phyloP scores from a whole-genome alignment of 2,329 filamentous ascomycete species.

The Pyrenophora graminea region DNA sequence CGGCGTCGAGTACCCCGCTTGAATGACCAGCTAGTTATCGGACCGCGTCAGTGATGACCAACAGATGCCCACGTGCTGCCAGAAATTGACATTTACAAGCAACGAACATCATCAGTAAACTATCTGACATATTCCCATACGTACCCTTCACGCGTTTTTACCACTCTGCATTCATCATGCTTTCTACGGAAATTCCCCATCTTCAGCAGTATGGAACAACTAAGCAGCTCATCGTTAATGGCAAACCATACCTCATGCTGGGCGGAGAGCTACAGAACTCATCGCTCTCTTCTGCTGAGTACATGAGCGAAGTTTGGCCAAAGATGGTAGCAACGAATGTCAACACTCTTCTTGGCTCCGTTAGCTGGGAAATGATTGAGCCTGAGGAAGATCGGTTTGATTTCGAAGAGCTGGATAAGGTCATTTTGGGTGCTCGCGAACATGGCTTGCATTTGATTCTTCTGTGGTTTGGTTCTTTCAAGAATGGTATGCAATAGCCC shows the following conservation, averaged over 20 bases:
- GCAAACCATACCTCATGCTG: slow-evolving; percentile 51
- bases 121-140: too few relatives aligned
- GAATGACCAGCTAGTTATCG: too few relatives aligned
- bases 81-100: too few relatives aligned
- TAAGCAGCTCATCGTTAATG: slow-evolving; percentile 50
- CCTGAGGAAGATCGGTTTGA: slow-evolving; percentile 51
- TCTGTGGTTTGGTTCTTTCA: slow-evolving; percentile 56
- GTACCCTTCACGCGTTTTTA: too few relatives aligned
- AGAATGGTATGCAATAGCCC: slow-evolving; percentile 43
- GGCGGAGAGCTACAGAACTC: slow-evolving; percentile 56
- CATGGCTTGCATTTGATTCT: slow-evolving; percentile 49
- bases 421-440: slow-evolving; percentile 46
- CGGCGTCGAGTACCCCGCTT: too few relatives aligned
- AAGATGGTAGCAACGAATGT: slow-evolving; percentile 49
- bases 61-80: too few relatives aligned
- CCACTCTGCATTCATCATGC: not conserved
- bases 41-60: too few relatives aligned
- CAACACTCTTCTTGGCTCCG: slow-evolving; percentile 53
- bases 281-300: slow-evolving; percentile 50
- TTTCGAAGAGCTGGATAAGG: slow-evolving; percentile 49
- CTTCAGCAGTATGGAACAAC: slow-evolving; percentile 26
- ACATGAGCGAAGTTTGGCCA: slow-evolving; percentile 52
- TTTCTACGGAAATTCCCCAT: slow-evolving; percentile 22
- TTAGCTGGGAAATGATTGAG: slow-evolving; percentile 56
- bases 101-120: not conserved